Base-by-base conservation (phyloP, 257 asterid genomes). In the Ligustrum vulgare region DNA sequence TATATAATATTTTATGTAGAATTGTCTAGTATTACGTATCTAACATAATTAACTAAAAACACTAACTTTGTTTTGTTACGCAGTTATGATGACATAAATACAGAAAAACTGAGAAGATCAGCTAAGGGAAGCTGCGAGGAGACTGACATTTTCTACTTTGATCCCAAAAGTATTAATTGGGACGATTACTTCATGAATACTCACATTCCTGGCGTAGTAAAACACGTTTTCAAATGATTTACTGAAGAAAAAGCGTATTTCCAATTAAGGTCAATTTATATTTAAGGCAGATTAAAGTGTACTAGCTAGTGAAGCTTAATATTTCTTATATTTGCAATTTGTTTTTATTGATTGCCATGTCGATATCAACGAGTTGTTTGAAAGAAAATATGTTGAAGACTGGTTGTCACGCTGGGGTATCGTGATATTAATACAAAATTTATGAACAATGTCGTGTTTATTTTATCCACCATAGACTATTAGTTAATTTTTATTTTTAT, bases 41-140 rank as follows among this genome's bases (percentile, higher is more conserved):
- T n/a, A 49, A 49, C 22, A 49, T 16, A 1, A 49, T 49, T 49
- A 28, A 28, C 4, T 8, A n/a, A 9, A n/a, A 56, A 56, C 64
- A 20, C 15, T 20, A 6, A 7, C 2, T 7, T 56, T 60, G 34
- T 60, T 23, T 25, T 11, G 34, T 60, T 69, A 39, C 68, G 78
- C 86, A 88, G 93, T 45, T 88, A 74, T 28, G 91, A 88, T 74
- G 93, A 88, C 77, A 77, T 86, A 80, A 88, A 88, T 33, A 65
- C 84, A 22, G 91, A 86, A 62, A 86, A 81, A 72, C 70, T 84
- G 2, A 76, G 91, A 54, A 78, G 84, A 64, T 84, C 84, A 66
- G 80, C 78, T 1, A 62, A 22, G 8, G 83, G 83, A 72, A 76
- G 81, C 20, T 80, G 80, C 6, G 69, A 73, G 22, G 89, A 88